Base-by-base conservation (phyloP, 164 flowering plant genomes). In the Malania oleifera region DNA sequence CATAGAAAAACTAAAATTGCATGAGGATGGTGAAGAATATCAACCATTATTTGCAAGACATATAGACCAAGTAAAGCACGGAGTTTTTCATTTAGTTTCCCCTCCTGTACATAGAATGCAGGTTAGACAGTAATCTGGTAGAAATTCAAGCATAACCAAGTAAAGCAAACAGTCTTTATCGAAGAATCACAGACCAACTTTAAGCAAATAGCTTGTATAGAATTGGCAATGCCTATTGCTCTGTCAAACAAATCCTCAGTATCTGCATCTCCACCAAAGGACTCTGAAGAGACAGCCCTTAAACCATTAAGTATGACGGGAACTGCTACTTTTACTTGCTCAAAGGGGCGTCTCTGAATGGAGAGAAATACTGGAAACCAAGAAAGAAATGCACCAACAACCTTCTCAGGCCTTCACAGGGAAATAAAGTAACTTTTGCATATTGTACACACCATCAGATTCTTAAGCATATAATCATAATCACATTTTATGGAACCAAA, bases 31-130 rank as follows among this genome's bases (percentile, higher is more conserved):
- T 22, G 53, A 64, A 40, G 34, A 55, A 45, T 54, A 5, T 67
- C 27, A 44, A 92, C 98, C 96, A 79, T 77, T 59, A 74, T 67
- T 67, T 89, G 87, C 68, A 92, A 62, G 63, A 90, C 65, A 71
- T 68, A 86, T 8, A 85, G 72, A 66, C 93, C 84, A 73, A 93
- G 96, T 52, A 93, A 68, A 65, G 84, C 78, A 23, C 60, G 56
- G 19, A 88, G 77, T 64, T 82, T 78, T 43, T 77, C 71, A 14
- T 72, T 75, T 69, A 41, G 61, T 52, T 35, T 57, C 22, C 75
- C 82, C 40, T 81, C 95, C 96, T 90, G 79, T 66, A 34, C 39
- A 66, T 39, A 39, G 61, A 66, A 23, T 28, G 45, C 64, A 59
- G 20, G n/a, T 14, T 13, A 59, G 34, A 57, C 62, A 39, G 63